Conservation (phyloP, 2,329 filamentous ascomycete genomes). For the Dactylellina haptotyla region DNA sequence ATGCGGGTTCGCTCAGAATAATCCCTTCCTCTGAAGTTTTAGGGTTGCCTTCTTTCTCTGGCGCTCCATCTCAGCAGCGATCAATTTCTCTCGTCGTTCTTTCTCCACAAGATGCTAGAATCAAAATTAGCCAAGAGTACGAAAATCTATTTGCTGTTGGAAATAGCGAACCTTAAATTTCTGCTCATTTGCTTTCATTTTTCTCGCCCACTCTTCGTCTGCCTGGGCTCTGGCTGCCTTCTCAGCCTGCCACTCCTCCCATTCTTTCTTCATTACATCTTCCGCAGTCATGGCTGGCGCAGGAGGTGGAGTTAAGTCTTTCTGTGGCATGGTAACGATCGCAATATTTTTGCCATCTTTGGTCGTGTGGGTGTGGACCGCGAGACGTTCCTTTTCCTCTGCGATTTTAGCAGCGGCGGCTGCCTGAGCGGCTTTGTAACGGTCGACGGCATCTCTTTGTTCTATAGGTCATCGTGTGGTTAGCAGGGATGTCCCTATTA, state of each 20-base stretch:
- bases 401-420: constrained; percentile 41
- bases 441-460: constrained; percentile 50
- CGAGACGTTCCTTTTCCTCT: constrained; percentile 33
- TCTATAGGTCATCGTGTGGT: constrained; percentile 34
- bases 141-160: background rate
- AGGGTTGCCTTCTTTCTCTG: constrained; percentile 36
- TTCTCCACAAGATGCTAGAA: constrained; percentile 30
- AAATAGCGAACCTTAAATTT: constrained; percentile 44
- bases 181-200: constrained; percentile 47
- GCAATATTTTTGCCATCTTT: constrained; percentile 35
- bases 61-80: constrained; percentile 29
- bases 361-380: constrained; percentile 40
- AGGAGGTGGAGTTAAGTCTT: constrained; percentile 13
- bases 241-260: constrained; percentile 49
- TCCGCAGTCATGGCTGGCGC: constrained; percentile 20
- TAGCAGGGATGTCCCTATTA: constrained; percentile 11
- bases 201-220: constrained; percentile 46
- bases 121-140: constrained; percentile 11
- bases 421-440: constrained; percentile 48
- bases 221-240: constrained; percentile 42
- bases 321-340: constrained; percentile 47
- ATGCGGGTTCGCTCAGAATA: constrained; percentile 18
- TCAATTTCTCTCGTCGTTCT: constrained; percentile 34
- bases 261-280: constrained; percentile 43
- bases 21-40: constrained; percentile 49